Percentiles rank a stretch among this genome's conserved stretches.
These are phyloP conservation scores for Penicillium paxilli DNA, from an alignment of 495 filamentous ascomycete species.

Conservation along the genomic window DNA sequence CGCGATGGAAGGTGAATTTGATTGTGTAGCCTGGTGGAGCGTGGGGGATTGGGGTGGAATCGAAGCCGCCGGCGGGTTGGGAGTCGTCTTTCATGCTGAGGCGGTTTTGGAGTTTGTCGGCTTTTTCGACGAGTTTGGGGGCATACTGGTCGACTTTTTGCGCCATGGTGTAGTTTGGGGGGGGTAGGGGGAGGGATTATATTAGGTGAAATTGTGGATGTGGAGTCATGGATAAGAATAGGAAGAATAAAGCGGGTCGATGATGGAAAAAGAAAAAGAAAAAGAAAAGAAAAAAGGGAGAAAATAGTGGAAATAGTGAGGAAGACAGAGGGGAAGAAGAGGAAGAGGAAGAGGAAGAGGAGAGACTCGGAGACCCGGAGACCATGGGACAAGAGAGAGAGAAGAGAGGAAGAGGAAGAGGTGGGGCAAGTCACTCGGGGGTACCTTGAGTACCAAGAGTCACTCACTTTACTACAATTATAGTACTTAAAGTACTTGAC, in stretches of 20 bases:
- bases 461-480: no score
- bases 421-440: neutral
- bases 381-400: no score
- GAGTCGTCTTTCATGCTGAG: constrained; percentile 28
- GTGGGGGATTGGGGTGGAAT: constrained; percentile 71
- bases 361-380: no score
- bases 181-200: neutral
- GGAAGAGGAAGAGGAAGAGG: neutral
- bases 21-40: constrained; percentile 77
- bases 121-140: constrained; percentile 55
- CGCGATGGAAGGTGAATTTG: constrained; percentile 81
- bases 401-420: neutral
- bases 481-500: no score
- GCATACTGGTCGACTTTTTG: constrained; percentile 37
- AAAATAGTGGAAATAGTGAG: no score
- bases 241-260: neutral
- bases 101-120: constrained; percentile 58
- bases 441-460: no score
- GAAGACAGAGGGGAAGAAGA: neutral
- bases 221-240: constrained; percentile 2
- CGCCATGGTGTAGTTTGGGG: constrained; percentile 19
- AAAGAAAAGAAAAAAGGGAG: neutral
- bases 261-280: neutral
- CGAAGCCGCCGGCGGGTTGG: constrained; percentile 73
- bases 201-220: neutral